Evolutionary conservation across 768 basidiomycete species (phyloP), one percentile per base, ranked within the genome.

Genomic region (Trametes villosa): DNA sequence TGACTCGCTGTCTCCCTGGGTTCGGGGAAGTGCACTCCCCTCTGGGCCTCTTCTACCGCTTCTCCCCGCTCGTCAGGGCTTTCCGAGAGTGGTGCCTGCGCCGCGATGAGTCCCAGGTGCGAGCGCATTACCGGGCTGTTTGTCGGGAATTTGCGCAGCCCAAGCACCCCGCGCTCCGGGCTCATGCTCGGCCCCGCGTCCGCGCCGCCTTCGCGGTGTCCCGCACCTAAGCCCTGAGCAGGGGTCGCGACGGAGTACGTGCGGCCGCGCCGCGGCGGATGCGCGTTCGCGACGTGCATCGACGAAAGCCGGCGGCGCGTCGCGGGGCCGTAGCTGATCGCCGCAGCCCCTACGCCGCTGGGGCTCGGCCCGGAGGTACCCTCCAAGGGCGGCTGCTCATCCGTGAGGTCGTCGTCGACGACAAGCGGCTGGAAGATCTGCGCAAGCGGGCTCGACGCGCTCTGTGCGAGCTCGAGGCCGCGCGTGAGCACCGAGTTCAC

Each of bases 401-500:
- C 74, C 57, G 78, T 67, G 9, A 75, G 73, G 20, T 78, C 73
- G 1, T 84, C 82, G 51, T 86, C 83, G 17, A 89, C 74, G 7
- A 85, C 53, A 20, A 92, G 63, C 13, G 90, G 88, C 56, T 87
- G 87, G 70, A 83, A 93, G 15, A 91, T 77, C 69, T 91, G 89
- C 2, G 89, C 89, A 3, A 93, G 78, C 17, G 92, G 91, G 67
- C 87, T 88, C 9, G 77, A 68, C 30, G 77, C 76, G 49, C 73
- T 78, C 18, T 80, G 79, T 2, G 72, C 65, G 18, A 68, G 61
- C 22, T 79, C 78, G 4, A 68, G 65, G 20, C 74, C 74, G 20
- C 77, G 79, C 36, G 67, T 72, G 48, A 84, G 60, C 5, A 80
- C 55, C 2, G 86, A 83, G 57, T 76, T 76, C 6, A 83, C 55